Conservation (phyloP, 2,329 filamentous ascomycete genomes). For the Arthrobotrys musiformis region DNA sequence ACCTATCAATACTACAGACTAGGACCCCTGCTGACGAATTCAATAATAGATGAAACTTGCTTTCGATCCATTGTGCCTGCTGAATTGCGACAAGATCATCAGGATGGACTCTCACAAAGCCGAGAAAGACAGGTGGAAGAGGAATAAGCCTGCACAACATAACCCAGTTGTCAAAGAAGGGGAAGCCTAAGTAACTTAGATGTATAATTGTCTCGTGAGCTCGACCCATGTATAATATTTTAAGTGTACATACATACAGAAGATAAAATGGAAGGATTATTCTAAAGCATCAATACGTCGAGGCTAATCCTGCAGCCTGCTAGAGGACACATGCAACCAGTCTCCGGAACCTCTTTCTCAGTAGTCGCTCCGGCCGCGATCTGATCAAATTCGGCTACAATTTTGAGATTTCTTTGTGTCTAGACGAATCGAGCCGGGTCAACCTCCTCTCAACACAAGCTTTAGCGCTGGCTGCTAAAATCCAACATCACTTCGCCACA, state of each 20-base stretch:
- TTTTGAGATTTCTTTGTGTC: no score
- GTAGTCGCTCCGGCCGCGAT: no score
- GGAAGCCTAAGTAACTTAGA: conserved; percentile 1
- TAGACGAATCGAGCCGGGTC: no score
- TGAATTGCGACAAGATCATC: conserved; percentile 77
- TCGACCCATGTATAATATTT: no score
- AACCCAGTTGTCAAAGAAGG: conserved; percentile 26
- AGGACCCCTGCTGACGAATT: neutral
- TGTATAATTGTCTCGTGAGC: no score
- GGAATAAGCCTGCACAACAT: conserved; percentile 34
- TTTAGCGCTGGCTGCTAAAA: no score
- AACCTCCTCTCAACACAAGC: no score
- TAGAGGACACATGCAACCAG: no score
- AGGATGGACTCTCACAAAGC: conserved; percentile 66
- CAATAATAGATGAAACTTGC: conserved; percentile 76
- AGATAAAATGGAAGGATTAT: neutral
- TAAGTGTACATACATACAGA: conserved; percentile 21
- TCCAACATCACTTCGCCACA: no score
- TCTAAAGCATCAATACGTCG: neutral
- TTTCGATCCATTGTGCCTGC: conserved; percentile 77
- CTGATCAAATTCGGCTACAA: no score
- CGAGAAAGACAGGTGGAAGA: conserved; percentile 51
- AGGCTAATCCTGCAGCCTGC: neutral
- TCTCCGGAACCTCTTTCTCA: no score
- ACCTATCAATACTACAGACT: conserved; percentile 1